Evolutionary conservation across 257 asterid genomes (phyloP), one percentile per base, ranked within the genome.

Genomic region (Cynanchum wilfordii): DNA sequence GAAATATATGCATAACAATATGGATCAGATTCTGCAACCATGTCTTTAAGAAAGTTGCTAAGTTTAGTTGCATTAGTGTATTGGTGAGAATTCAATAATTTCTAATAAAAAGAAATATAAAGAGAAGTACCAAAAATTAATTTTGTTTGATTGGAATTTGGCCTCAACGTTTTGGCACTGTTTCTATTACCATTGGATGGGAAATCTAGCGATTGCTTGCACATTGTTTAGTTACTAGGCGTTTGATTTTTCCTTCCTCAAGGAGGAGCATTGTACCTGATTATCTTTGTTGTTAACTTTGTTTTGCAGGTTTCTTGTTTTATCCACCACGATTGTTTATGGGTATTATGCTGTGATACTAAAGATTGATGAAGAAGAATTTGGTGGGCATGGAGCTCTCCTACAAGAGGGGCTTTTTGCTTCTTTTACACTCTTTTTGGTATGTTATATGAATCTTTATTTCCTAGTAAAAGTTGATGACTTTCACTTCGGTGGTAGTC

Each of bases 321-420:
- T 94, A 72, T 91, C 99, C 16, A 82, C 97, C 50, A 97, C 86
- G 68, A 82, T 94, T 72, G 84, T 94, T 72, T 94, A 91, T 68
- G 96, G 89, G 66, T 94, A 94, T 76, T 94, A 94, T 69, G 89
- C 90, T 6, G 58, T 82, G 71, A 77, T 94, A 71, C 87, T 94
- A 62, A 89, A 91, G 81, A 64, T 94, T 25, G 99, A 94, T 24
- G 99, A 94, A 87, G 99, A 94, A 80, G 97, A 94, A 38, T 89
- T 87, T 65, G 99, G 99, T 45, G 99, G 99, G 69, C 99, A 94
- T 33, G 93, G 87, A 63, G 90, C 93, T 17, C 97, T 94, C 73
- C 96, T 94, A 66, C 97, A 94, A 72, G 97, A 91, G 86, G 99
- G 99, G 2, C 89, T 91, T 59, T 94, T 94, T 59, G 97, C 99